Evolutionary conservation across 2,329 filamentous ascomycete genomes (phyloP).

Genomic region (Pseudogymnoascus sp.): DNA sequence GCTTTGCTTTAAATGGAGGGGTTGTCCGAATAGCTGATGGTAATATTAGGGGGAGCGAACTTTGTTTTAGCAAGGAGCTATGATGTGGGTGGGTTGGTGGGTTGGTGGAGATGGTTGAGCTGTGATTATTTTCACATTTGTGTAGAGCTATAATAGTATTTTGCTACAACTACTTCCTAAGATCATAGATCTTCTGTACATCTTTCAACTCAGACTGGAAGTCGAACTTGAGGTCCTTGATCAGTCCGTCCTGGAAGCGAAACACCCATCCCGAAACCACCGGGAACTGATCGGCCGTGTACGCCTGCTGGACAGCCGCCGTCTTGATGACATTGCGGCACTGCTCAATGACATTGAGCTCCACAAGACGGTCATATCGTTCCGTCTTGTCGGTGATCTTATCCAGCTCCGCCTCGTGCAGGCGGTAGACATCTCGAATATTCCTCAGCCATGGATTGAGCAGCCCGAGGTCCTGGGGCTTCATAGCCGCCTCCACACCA

Average conservation of each 20-base stretch:
- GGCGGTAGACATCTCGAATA: constrained; percentile 65
- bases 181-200: constrained; percentile 59
- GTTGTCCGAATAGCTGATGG: no score
- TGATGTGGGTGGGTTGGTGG: neutral
- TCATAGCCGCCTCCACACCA: constrained; percentile 67
- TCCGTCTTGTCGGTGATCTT: constrained; percentile 48
- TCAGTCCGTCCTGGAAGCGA: constrained; percentile 56
- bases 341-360: constrained; percentile 75
- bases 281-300: constrained; percentile 53
- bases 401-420: constrained; percentile 64
- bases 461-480: constrained; percentile 59
- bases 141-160: no score
- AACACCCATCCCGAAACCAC: constrained; percentile 70
- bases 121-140: no score
- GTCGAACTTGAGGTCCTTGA: constrained; percentile 57
- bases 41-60: neutral
- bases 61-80: neutral
- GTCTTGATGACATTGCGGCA: constrained; percentile 74
- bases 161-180: constrained; percentile 25
- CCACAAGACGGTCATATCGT: constrained; percentile 64
- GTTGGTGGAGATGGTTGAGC: no score
- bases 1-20: neutral
- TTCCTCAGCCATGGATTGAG: constrained; percentile 68
- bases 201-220: constrained; percentile 47
- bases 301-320: constrained; percentile 66